Evolutionary conservation across 805 yeast genomes (phyloP), one percentile per base, ranked within the genome.

Genomic region (Saturnispora saitoi): DNA sequence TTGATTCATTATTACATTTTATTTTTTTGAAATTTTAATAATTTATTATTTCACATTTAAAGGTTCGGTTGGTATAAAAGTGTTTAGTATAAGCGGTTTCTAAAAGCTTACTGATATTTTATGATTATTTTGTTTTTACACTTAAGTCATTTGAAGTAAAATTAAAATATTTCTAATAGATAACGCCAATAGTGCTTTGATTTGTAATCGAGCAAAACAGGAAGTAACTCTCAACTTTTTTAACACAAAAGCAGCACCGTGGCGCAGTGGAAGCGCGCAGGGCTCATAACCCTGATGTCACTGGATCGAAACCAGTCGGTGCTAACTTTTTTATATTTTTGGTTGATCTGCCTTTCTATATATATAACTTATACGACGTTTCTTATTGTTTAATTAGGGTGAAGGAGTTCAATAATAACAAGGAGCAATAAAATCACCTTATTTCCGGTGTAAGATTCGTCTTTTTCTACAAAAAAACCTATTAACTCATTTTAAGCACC

Each of bases 211-310:
- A n/a, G n/a, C n/a, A n/a, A n/a, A n/a, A n/a, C n/a, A n/a, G n/a
- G n/a, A n/a, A n/a, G n/a, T n/a, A n/a, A n/a, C n/a, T n/a, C n/a
- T n/a, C n/a, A 14, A 32, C 19, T n/a, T 5, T 32, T 17, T 15
- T 8, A 3, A 17, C 10, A 15, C 20, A n/a, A 17, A 34, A 34
- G 6, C 2, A 54, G 56, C 56, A 54, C 56, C 56, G 56, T 54
- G 57, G 57, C 57, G 56, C 56, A 54, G 58, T 55, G 58, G 58
- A 54, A 54, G 58, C 57, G 57, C 55, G 57, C 91, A 83, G 93
- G 93, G 95, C 95, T 85, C 95, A 85, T 85, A 85, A 85, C 95
- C 91, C 93, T 84, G 91, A 85, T 82, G 91, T 83, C 95, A 89
- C 78, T 72, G 89, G 95, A 85, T 85, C 93, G 93, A 85, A 83